Percentiles rank a stretch among this genome's conserved stretches.
These are phyloP conservation scores for Globisporangium carolinianum DNA, from an alignment of 352 stramenopile species.

Conservation along the genomic window DNA sequence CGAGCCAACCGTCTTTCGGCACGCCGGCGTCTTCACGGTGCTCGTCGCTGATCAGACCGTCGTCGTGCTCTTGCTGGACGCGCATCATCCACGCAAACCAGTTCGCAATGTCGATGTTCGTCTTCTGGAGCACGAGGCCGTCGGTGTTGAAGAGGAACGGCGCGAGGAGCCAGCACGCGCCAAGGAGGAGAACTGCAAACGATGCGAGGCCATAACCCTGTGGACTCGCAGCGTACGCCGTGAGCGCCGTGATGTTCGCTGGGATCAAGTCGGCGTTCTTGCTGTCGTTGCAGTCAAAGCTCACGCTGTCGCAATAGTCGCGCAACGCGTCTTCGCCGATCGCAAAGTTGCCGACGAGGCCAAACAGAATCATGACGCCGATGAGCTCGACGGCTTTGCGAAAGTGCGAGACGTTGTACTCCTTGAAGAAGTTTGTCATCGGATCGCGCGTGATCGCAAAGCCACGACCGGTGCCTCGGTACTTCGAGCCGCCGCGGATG, in stretches of 20 bases:
- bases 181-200: slow-evolving; percentile 78
- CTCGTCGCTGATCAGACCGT: slow-evolving; percentile 13
- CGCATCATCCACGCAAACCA: slow-evolving; percentile 87
- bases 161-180: slow-evolving; percentile 74
- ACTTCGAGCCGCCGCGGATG: slow-evolving; percentile 81
- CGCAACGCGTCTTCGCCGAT: slow-evolving; percentile 39
- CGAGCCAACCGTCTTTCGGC: slow-evolving; percentile 63
- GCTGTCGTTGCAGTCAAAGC: slow-evolving; percentile 37
- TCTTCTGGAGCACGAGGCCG: slow-evolving; percentile 77
- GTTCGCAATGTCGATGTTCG: slow-evolving; percentile 70
- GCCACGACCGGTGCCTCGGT: slow-evolving; percentile 76
- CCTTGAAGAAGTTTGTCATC: slow-evolving; percentile 87
- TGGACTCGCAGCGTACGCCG: slow-evolving; percentile 41
- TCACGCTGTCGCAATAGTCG: slow-evolving; percentile 37
- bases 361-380: slow-evolving; percentile 78
- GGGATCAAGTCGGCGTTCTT: slow-evolving; percentile 37
- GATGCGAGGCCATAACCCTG: slow-evolving; percentile 78
- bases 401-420: slow-evolving; percentile 84
- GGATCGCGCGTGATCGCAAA: slow-evolving; percentile 83
- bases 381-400: slow-evolving; percentile 85
- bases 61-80: slow-evolving; percentile 33
- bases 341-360: slow-evolving; percentile 70
- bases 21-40: slow-evolving; percentile 28
- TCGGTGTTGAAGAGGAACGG: slow-evolving; percentile 89
- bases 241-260: slow-evolving; percentile 60